Conservation (phyloP, 805 yeast species). For the Metschnikowia arizonensis region DNA sequence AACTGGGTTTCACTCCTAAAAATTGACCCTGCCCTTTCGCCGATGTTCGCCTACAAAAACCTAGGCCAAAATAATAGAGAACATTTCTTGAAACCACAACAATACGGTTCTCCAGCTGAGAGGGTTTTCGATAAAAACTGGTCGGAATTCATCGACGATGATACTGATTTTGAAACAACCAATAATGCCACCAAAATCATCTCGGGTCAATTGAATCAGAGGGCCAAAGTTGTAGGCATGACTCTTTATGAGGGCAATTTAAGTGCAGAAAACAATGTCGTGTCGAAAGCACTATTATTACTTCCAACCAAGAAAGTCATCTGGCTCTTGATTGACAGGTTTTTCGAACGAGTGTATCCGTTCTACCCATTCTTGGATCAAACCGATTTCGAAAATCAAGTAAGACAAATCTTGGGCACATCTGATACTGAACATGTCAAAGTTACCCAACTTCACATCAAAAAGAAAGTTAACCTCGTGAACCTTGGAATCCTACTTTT, state of each 20-base stretch:
- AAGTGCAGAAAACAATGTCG: constrained; percentile 18
- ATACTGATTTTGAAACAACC: constrained; percentile 7
- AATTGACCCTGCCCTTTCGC: constrained; percentile 17
- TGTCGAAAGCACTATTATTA: constrained; percentile 17
- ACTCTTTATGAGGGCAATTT: constrained; percentile 20
- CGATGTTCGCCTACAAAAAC: constrained; percentile 18
- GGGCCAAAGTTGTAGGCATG: constrained; percentile 19
- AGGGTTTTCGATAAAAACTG: constrained; percentile 13
- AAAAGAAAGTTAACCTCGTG: constrained; percentile 32
- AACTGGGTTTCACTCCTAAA: constrained; percentile 17
- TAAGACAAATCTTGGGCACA: constrained; percentile 21
- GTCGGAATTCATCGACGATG: constrained; percentile 9
- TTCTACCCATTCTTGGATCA: constrained; percentile 54
- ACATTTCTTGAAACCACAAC: background rate
- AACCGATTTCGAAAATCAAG: constrained; percentile 18
- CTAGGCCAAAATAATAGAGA: background rate
- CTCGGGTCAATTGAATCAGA: constrained; percentile 11
- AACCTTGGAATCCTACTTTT: constrained; percentile 31
- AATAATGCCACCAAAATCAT: constrained; percentile 6
- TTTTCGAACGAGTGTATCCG: constrained; percentile 49
- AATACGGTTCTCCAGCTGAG: constrained; percentile 9
- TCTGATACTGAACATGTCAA: constrained; percentile 12
- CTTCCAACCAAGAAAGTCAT: constrained; percentile 25
- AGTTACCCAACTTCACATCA: constrained; percentile 24
- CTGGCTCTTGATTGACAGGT: constrained; percentile 26